These are phyloP conservation scores for Pseudognaphalium luteoalbum DNA, from an alignment of 129 eudicot genomes.

Conservation along the genomic window DNA sequence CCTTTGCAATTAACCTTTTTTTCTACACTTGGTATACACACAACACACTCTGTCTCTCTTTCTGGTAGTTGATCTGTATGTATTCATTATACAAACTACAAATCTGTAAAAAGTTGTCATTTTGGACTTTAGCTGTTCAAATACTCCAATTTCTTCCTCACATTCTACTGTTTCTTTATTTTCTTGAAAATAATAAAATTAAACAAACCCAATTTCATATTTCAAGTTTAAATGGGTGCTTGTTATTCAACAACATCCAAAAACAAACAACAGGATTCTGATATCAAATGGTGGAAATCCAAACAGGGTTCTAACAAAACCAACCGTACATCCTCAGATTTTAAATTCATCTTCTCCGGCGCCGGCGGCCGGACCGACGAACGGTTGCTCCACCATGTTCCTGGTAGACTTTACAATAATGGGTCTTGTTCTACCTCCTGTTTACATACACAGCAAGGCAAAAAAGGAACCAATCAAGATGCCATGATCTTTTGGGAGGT, in stretches of 20 bases:
- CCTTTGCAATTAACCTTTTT: background rate
- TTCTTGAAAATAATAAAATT: background rate
- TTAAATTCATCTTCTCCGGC: slow-evolving; percentile 1
- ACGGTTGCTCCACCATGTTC: slow-evolving; percentile 4
- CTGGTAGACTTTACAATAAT: slow-evolving; percentile 17
- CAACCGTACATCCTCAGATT: background rate
- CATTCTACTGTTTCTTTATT: background rate
- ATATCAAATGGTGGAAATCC: background rate
- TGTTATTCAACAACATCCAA: slow-evolving; percentile 30
- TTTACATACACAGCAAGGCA: slow-evolving; percentile 65
- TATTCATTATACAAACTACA: slow-evolving; percentile 12
- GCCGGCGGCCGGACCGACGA: background rate
- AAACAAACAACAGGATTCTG: background rate
- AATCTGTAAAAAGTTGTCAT: slow-evolving; percentile 25
- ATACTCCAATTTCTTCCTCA: slow-evolving; percentile 12
- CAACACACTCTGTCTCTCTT: background rate
- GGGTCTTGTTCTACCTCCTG: slow-evolving; percentile 10
- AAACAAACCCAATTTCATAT: background rate
- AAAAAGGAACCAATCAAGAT: slow-evolving; percentile 81
- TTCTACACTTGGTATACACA: background rate
- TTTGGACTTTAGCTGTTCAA: slow-evolving; percentile 25
- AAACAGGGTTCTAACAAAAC: background rate
- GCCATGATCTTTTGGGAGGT: slow-evolving; percentile 95
- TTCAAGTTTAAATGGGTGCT: slow-evolving; percentile 24
- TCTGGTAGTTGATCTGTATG: slow-evolving; percentile 32